Evolutionary conservation across 305 asterid genomes (phyloP).

Genomic region (Lippia alba): DNA sequence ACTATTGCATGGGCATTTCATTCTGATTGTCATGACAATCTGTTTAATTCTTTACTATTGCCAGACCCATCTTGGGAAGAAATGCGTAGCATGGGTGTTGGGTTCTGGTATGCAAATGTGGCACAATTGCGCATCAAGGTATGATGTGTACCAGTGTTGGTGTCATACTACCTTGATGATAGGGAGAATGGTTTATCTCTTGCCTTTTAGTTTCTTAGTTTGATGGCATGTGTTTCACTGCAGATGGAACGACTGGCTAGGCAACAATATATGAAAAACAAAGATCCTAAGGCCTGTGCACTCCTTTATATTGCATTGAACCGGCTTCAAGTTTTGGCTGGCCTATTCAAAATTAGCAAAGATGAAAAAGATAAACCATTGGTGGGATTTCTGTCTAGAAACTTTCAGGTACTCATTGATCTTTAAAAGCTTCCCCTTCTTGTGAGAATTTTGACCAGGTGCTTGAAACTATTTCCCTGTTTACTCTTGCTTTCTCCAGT

Average conservation of each 20-base stretch:
- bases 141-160: conserved; percentile 39
- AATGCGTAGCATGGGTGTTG: conserved; percentile 88
- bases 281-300: conserved; percentile 93
- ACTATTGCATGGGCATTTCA: conserved; percentile 95
- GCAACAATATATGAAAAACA: conserved; percentile 78
- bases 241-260: conserved; percentile 98
- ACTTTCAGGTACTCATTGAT: conserved; percentile 78
- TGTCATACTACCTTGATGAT: conserved; percentile 13
- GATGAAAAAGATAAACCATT: conserved; percentile 93
- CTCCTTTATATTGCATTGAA: conserved; percentile 92
- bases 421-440: conserved; percentile 21
- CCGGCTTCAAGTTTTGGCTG: conserved; percentile 95
- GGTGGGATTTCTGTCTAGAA: conserved; percentile 84
- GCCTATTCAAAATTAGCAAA: conserved; percentile 96
- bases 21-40: conserved; percentile 91
- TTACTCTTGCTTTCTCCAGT: conserved; percentile 23
- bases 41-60: conserved; percentile 81
- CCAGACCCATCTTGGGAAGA: conserved; percentile 93
- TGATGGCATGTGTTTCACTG: conserved; percentile 40
- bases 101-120: conserved; percentile 88
- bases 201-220: conserved; percentile 32
- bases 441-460: conserved; percentile 1
- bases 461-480: conserved; percentile 21
- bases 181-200: conserved; percentile 3
- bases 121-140: conserved; percentile 85